Evolutionary conservation across 768 basidiomycete species (phyloP).

Genomic region (Lentinula raphanica): DNA sequence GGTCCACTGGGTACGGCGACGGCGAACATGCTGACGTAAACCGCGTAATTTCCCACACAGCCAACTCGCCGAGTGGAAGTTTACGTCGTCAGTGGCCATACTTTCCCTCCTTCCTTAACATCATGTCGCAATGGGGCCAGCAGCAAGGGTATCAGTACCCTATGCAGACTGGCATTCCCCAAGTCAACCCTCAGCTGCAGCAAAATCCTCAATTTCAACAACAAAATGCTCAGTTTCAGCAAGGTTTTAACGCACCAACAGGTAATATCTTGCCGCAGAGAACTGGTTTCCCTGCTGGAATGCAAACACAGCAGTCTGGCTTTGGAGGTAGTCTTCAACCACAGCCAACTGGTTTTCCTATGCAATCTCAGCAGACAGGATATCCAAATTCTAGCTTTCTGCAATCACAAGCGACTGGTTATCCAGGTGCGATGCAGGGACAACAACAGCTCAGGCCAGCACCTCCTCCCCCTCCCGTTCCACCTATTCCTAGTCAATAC

Average conservation of each 20-base stretch:
- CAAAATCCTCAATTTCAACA: slow-evolving; percentile 18
- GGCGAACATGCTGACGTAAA: not conserved
- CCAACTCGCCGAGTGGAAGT: not conserved
- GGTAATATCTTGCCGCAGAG: slow-evolving; percentile 54
- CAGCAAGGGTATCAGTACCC: slow-evolving; percentile 71
- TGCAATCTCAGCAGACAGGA: slow-evolving; percentile 55
- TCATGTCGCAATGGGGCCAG: slow-evolving; percentile 77
- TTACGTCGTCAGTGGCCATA: slow-evolving; percentile 6
- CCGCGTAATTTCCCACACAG: not conserved
- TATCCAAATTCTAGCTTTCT: slow-evolving; percentile 37
- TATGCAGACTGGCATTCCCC: slow-evolving; percentile 63
- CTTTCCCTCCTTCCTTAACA: slow-evolving; percentile 20
- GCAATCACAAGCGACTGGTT: slow-evolving; percentile 52
- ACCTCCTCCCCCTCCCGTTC: slow-evolving; percentile 58
- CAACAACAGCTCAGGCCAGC: slow-evolving; percentile 39
- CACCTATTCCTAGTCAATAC: slow-evolving; percentile 57
- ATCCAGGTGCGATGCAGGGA: slow-evolving; percentile 26
- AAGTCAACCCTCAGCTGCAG: slow-evolving; percentile 34
- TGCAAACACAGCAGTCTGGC: not conserved
- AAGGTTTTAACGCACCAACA: slow-evolving; percentile 27
- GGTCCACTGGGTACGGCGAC: not conserved
- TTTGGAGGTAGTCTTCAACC: not conserved
- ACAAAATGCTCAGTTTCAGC: slow-evolving; percentile 10
- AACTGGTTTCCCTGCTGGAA: slow-evolving; percentile 46
- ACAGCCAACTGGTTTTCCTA: not conserved